Base-by-base conservation (phyloP, 495 filamentous ascomycete species). In the Hypoxylon cercidicola region DNA sequence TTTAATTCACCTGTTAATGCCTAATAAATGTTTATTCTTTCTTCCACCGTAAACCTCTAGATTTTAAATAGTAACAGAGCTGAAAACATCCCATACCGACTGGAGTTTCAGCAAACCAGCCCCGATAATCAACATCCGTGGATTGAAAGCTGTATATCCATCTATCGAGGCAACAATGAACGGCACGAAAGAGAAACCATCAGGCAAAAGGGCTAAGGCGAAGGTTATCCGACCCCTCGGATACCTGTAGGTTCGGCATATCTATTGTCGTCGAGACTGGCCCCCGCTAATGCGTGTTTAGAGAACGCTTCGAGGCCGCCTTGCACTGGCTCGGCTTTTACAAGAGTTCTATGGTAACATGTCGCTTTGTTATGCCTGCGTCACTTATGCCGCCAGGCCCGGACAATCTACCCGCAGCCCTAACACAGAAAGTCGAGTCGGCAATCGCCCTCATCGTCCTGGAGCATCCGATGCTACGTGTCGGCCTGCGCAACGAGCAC, bases 391-490 rank as follows among this genome's bases (percentile, higher is more conserved):
- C 21, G 1, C 8, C 12, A 30, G 46, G 4, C 32, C 47, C 28
- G 28, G 48, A 19, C 19, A 19, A 47, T 12, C 20, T 68, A 3
- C 52, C 46, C 4, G 45, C 47, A 2, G 28, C 41, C 15, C 25
- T 69, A 21, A 50, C 46, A 10, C 49, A 34, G 2, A 30, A 49
- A 6, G 30, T 78, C 11, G 58, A 74, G 39, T 35, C 59, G 13
- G 73, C 74, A 19, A 55, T 80, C 34, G 72, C 75, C 12, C 37
- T 40, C 16, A 55, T 79, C 8, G 59, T 80, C 10, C 53, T 76
- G 9, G 64, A 60, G 8, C 64, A 75, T 21, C 65, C 75, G 1
- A 49, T 65, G 7, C 48, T 79, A 15, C 68, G 71, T 1, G 66
- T 80, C 5, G 75, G 70, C 0, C 67, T 77, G 15, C 50, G 59